Percentiles rank a stretch among this genome's conserved stretches.
These are phyloP conservation scores for Syzygium oleosum DNA, from an alignment of 345 rosid species.

Conservation along the genomic window DNA sequence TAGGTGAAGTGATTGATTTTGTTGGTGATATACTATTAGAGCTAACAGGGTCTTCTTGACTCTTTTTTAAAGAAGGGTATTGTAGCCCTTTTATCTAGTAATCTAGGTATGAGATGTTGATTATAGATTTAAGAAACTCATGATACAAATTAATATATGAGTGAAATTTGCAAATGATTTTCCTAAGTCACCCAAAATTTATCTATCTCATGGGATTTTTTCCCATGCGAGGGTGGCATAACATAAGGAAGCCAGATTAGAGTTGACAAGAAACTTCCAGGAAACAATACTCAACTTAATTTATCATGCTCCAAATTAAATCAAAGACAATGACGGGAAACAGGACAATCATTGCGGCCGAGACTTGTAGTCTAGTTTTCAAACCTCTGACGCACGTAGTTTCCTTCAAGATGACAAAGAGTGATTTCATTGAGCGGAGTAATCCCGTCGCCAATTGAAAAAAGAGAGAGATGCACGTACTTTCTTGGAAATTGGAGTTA, in stretches of 20 bases:
- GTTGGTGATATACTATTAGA: not conserved
- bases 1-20: not conserved
- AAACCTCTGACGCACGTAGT: not conserved
- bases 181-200: not conserved
- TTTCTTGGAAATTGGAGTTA: not conserved
- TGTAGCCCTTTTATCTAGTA: not conserved
- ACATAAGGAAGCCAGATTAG: not conserved
- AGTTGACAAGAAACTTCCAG: not conserved
- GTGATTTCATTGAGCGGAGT: not conserved
- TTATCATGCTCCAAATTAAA: not conserved
- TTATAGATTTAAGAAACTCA: not conserved
- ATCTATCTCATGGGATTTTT: not conserved
- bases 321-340: not conserved
- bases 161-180: not conserved
- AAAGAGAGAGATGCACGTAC: not conserved
- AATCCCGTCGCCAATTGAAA: not conserved
- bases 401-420: not conserved
- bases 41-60: not conserved
- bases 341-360: not conserved
- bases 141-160: not conserved
- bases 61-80: not conserved
- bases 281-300: not conserved
- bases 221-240: not conserved
- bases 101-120: not conserved
- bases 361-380: not conserved